A percentile compares a stretch with the other conserved stretches of the same genome.
Conservation (phyloP, 805 yeast species). For the Candida stauntonica region DNA sequence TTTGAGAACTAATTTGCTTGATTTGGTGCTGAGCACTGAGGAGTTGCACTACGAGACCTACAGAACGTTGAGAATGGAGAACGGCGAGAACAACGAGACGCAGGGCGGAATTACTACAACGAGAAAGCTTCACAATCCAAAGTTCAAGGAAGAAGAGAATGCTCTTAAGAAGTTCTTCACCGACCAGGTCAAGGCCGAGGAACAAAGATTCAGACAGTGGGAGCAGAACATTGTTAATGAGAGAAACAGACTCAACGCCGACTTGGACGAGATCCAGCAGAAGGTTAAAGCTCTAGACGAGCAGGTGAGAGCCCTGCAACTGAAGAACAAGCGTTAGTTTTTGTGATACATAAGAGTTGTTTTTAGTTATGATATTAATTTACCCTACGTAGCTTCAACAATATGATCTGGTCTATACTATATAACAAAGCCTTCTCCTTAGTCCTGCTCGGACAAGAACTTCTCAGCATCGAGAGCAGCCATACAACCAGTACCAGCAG, state of each 20-base stretch:
- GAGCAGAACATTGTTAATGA: slow-evolving; percentile 94
- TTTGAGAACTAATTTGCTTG: slow-evolving; percentile 79
- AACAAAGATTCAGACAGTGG: slow-evolving; percentile 97
- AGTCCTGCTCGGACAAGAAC: slow-evolving; percentile 59
- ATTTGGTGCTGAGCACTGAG: slow-evolving; percentile 72
- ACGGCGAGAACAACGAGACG: slow-evolving; percentile 32
- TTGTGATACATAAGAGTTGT: neutral
- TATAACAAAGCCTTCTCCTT: no score
- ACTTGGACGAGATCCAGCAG: slow-evolving; percentile 82
- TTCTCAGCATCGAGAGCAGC: slow-evolving; percentile 96
- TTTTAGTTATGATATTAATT: neutral
- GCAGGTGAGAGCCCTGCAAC: slow-evolving; percentile 60
- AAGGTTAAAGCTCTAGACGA: slow-evolving; percentile 73
- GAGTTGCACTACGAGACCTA: slow-evolving; percentile 78
- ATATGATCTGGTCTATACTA: neutral
- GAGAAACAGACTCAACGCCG: slow-evolving; percentile 89
- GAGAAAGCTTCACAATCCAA: slow-evolving; percentile 70
- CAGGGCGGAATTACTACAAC: slow-evolving; percentile 38
- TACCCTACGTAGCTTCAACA: no score
- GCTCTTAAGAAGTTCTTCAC: slow-evolving; percentile 91
- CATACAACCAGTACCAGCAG: slow-evolving; percentile 99
- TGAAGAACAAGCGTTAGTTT: slow-evolving; percentile 40
- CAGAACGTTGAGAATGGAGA: slow-evolving; percentile 67
- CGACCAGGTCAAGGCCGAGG: slow-evolving; percentile 95
- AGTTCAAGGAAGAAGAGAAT: slow-evolving; percentile 94